phyloP scores from a whole-genome alignment of 441 rosid species.

The Eutrema salsugineum region DNA sequence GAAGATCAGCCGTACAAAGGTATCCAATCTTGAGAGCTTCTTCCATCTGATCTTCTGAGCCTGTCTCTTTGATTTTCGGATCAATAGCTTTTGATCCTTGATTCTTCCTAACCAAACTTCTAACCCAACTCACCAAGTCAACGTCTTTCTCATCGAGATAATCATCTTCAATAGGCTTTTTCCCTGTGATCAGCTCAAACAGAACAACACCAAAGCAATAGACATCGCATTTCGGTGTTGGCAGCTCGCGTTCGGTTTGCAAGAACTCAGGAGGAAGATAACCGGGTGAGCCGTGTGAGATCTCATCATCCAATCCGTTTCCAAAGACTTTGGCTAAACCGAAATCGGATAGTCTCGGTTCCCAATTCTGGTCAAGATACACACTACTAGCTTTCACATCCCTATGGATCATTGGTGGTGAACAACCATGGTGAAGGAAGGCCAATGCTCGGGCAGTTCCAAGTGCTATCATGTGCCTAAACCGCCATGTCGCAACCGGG shows the following conservation, averaged over 20 bases:
- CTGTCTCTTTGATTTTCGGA: slow-evolving; percentile 66
- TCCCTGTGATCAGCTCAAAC: slow-evolving; percentile 80
- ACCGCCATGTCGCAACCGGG: slow-evolving; percentile 64
- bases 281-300: slow-evolving; percentile 72
- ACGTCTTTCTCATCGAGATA: slow-evolving; percentile 62
- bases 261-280: slow-evolving; percentile 81
- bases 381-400: slow-evolving; percentile 93
- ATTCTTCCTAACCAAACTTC: slow-evolving; percentile 65
- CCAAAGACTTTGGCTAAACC: slow-evolving; percentile 88
- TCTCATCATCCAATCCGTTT: slow-evolving; percentile 67
- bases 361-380: slow-evolving; percentile 74
- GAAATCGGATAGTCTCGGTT: slow-evolving; percentile 86
- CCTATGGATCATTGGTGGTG: slow-evolving; percentile 78
- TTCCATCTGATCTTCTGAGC: slow-evolving; percentile 62
- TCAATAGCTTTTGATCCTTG: slow-evolving; percentile 63
- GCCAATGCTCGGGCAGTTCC: slow-evolving; percentile 93
- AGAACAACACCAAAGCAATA: slow-evolving; percentile 90
- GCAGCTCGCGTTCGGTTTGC: slow-evolving; percentile 46
- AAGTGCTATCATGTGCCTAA: slow-evolving; percentile 81
- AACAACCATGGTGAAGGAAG: slow-evolving; percentile 93
- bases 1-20: slow-evolving; percentile 85
- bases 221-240: slow-evolving; percentile 81
- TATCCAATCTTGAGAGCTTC: slow-evolving; percentile 93
- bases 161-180: slow-evolving; percentile 68
- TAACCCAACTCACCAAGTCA: slow-evolving; percentile 68